A percentile compares a stretch with the other conserved stretches of the same genome.
phyloP scores from a whole-genome alignment of 1,284 basidiomycete genomes.

The Pisolithus thermaeus region DNA sequence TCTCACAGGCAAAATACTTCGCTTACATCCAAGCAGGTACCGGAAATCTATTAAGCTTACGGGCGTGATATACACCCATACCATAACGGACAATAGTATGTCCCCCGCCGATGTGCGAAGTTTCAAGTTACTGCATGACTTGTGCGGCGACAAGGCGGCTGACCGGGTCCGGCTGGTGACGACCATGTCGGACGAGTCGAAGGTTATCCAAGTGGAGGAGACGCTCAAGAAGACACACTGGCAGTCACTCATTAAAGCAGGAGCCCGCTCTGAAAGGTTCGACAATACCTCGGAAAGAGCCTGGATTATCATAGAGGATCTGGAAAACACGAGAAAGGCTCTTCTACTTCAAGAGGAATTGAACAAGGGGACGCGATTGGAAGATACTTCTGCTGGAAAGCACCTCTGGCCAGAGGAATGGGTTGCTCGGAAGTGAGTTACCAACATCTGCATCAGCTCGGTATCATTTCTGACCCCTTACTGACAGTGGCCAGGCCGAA shows the following conservation, averaged over 20 bases:
- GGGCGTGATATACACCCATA: background rate
- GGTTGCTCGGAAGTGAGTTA: too few relatives aligned
- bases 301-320: background rate
- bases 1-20: too few relatives aligned
- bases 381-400: background rate
- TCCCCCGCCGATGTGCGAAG: background rate
- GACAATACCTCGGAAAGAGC: background rate
- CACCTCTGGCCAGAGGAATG: background rate
- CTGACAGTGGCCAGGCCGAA: too few relatives aligned
- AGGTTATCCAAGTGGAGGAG: background rate
- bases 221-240: background rate
- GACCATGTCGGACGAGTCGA: background rate
- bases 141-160: background rate
- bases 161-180: background rate
- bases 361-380: background rate
- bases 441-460: background rate
- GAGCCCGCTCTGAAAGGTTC: background rate
- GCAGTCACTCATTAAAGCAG: background rate
- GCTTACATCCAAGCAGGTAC: background rate
- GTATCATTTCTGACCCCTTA: too few relatives aligned
- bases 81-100: background rate
- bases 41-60: background rate
- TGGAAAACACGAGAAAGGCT: background rate
- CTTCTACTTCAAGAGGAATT: background rate
- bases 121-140: background rate